A percentile compares a stretch with the other conserved stretches of the same genome.
Conservation (phyloP, 495 filamentous ascomycete genomes). For the Daldinia bambusicola region DNA sequence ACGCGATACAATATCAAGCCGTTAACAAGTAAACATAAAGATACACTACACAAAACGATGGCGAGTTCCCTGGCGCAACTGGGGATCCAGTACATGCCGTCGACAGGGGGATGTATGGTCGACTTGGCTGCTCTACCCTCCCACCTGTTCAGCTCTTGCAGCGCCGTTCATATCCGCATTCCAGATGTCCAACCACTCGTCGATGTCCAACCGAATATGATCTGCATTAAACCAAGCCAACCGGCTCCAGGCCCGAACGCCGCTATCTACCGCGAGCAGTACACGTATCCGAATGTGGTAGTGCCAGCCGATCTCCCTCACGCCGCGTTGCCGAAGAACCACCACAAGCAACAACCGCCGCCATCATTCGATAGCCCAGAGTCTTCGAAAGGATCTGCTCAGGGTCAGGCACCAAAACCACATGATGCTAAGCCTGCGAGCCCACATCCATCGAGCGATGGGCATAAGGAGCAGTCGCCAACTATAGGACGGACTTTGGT, state of each 20-base stretch:
- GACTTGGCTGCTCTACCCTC: slow-evolving; percentile 33
- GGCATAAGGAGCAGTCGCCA: not conserved
- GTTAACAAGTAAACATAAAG: not conserved
- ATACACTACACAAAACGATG: not conserved
- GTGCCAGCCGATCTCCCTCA: slow-evolving; percentile 13
- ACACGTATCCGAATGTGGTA: slow-evolving; percentile 10
- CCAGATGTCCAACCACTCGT: slow-evolving; percentile 28
- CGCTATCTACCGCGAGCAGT: slow-evolving; percentile 31
- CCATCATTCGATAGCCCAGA: slow-evolving; percentile 6
- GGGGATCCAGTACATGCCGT: slow-evolving; percentile 31
- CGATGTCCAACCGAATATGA: slow-evolving; percentile 30
- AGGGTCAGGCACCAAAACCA: slow-evolving; percentile 24
- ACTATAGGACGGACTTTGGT: slow-evolving; percentile 7
- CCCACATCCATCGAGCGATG: not conserved
- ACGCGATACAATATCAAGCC: no score
- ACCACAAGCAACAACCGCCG: slow-evolving; percentile 43
- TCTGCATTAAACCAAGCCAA: slow-evolving; percentile 41
- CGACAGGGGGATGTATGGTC: slow-evolving; percentile 35
- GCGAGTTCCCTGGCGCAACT: slow-evolving; percentile 22
- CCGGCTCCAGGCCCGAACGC: not conserved
- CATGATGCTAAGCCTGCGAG: not conserved
- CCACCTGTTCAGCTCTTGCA: slow-evolving; percentile 29
- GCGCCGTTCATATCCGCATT: slow-evolving; percentile 35
- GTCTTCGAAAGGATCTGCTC: slow-evolving; percentile 3
- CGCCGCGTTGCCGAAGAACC: slow-evolving; percentile 12